Conservation (phyloP, 345 rosid genomes). For the Luvunga scandens region DNA sequence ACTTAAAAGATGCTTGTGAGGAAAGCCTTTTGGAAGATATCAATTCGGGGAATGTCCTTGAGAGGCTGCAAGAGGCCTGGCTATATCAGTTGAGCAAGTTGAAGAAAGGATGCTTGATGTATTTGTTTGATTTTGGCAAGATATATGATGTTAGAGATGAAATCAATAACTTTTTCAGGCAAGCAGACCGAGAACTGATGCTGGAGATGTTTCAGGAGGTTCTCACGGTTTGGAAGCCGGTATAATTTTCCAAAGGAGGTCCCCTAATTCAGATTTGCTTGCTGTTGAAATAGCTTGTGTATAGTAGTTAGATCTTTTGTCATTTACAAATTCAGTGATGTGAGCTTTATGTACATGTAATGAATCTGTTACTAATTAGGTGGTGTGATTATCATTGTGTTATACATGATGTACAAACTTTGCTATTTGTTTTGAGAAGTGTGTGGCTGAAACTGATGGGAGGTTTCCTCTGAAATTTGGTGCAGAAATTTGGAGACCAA, state of each 20-base stretch:
- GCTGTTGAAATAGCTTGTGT: neutral
- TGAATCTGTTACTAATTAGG: neutral
- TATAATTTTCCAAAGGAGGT: constrained; percentile 19
- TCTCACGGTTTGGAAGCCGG: constrained; percentile 72
- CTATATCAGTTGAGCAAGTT: constrained; percentile 77
- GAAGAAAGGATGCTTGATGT: constrained; percentile 82
- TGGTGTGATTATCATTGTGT: neutral
- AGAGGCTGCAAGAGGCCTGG: constrained; percentile 91
- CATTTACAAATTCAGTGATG: neutral
- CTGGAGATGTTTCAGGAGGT: constrained; percentile 92
- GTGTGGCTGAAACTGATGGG: neutral
- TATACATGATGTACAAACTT: constrained; percentile 1
- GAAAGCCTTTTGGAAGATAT: constrained; percentile 90
- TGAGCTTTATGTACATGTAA: neutral
- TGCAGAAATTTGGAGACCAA: no score
- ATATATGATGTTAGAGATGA: constrained; percentile 80
- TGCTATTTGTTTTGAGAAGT: neutral
- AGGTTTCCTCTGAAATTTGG: neutral
- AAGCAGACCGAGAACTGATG: constrained; percentile 80
- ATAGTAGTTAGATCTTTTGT: neutral
- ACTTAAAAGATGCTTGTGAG: constrained; percentile 78
- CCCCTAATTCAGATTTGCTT: neutral
- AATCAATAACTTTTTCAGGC: constrained; percentile 66
- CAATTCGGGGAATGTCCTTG: constrained; percentile 74
- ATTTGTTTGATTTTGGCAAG: constrained; percentile 88